A percentile compares a stretch with the other conserved stretches of the same genome.
Evolutionary conservation across 2,329 filamentous ascomycete genomes (phyloP).

Genomic region (Aspergillus proliferans): DNA sequence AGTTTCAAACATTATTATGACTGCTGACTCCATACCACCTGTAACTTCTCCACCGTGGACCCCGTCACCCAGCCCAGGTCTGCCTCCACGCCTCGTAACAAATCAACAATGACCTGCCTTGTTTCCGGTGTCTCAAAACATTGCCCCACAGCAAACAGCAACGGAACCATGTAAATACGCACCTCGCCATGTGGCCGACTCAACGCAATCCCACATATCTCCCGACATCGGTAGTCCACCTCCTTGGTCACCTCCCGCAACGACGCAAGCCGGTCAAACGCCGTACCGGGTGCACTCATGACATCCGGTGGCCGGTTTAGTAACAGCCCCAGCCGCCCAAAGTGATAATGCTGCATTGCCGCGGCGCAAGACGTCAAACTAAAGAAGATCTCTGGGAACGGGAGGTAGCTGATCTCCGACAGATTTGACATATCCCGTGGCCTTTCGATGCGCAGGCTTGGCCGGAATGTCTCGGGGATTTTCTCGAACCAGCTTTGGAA

Average conservation of each 20-base stretch:
- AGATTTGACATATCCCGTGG: conserved; percentile 25
- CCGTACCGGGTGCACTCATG: conserved; percentile 46
- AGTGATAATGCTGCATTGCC: conserved; percentile 60
- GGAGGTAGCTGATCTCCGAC: conserved; percentile 26
- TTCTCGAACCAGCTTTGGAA: conserved; percentile 53
- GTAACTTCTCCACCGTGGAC: conserved; percentile 48
- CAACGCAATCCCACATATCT: conserved; percentile 55
- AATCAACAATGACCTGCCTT: conserved; percentile 47
- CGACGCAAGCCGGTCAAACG: conserved; percentile 49
- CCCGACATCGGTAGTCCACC: conserved; percentile 50
- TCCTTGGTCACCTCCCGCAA: conserved; percentile 54
- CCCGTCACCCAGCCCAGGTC: conserved; percentile 57
- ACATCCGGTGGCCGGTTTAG: conserved; percentile 56
- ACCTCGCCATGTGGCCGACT: conserved; percentile 51
- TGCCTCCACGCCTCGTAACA: conserved; percentile 53
- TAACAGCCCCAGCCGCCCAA: conserved; percentile 56
- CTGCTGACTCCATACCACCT: conserved; percentile 23
- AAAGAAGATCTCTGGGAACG: conserved; percentile 55
- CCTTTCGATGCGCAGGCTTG: conserved; percentile 45
- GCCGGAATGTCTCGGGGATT: conserved; percentile 52
- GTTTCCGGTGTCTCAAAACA: conserved; percentile 49
- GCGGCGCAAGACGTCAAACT: conserved; percentile 56
- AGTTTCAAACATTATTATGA: no score
- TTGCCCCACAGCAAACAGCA: conserved; percentile 55
- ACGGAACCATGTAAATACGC: conserved; percentile 53